Evolutionary conservation across 306 rosid species (phyloP).

Genomic region (Luffa acutangula): DNA sequence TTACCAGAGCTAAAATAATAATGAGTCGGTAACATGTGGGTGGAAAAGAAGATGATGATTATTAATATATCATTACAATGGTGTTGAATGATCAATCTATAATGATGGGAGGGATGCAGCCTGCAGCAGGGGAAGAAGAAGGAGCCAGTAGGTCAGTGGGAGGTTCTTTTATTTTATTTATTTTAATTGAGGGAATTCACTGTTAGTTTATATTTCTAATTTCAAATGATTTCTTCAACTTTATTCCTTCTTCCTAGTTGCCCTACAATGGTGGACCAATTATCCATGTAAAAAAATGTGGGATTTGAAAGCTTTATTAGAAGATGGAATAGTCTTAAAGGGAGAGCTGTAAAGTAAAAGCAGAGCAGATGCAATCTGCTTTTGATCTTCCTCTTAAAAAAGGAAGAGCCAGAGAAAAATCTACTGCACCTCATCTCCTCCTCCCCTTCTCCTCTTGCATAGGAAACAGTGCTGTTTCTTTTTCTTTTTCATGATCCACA

Average conservation of each 20-base stretch:
- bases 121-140: conserved; percentile 35
- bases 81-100: conserved; percentile 48
- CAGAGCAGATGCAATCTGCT: conserved; percentile 29
- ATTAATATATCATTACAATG: conserved; percentile 66
- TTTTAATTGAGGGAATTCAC: not conserved
- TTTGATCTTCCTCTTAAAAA: conserved; percentile 54
- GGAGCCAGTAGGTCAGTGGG: conserved; percentile 41
- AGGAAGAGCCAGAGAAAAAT: conserved; percentile 25
- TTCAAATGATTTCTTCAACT: conserved; percentile 21
- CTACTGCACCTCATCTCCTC: not conserved
- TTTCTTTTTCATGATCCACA: not conserved
- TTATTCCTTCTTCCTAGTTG: conserved; percentile 66
- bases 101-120: conserved; percentile 32
- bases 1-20: not conserved
- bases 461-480: conserved; percentile 64
- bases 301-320: conserved; percentile 29
- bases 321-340: conserved; percentile 65
- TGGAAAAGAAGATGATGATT: conserved; percentile 71
- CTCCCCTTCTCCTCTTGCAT: conserved; percentile 21
- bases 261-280: conserved; percentile 55
- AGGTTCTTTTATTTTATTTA: conserved; percentile 27
- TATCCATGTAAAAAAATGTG: conserved; percentile 19
- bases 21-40: conserved; percentile 49
- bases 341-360: conserved; percentile 64
- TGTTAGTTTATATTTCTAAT: not conserved